phyloP scores from a whole-genome alignment of 441 rosid genomes.

The Francoa sonchifolia region DNA sequence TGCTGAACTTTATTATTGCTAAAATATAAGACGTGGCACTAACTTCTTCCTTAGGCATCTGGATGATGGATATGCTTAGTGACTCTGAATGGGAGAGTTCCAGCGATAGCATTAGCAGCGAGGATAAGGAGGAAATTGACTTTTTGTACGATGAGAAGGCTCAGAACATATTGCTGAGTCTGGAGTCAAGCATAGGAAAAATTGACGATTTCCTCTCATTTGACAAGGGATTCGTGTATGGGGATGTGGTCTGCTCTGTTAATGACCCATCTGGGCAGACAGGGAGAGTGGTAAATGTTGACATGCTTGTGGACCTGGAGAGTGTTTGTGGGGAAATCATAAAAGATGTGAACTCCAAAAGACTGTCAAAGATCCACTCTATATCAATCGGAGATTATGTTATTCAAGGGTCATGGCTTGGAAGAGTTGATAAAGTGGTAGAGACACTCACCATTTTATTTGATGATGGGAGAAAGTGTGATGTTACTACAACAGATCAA shows the following conservation, averaged over 20 bases:
- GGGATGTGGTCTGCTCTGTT: constrained; percentile 62
- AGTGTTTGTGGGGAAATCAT: constrained; percentile 36
- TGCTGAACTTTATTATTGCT: not conserved
- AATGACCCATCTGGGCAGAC: constrained; percentile 63
- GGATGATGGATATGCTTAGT: constrained; percentile 47
- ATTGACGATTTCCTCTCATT: constrained; percentile 80
- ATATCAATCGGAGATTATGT: constrained; percentile 71
- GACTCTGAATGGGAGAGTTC: constrained; percentile 84
- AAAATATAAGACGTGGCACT: no score
- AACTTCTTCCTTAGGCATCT: constrained; percentile 19
- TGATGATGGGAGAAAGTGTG: constrained; percentile 65
- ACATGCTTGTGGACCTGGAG: constrained; percentile 59
- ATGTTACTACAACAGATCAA: constrained; percentile 43
- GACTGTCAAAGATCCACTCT: constrained; percentile 42
- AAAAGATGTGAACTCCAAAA: constrained; percentile 51
- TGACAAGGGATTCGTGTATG: constrained; percentile 55
- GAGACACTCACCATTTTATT: constrained; percentile 49
- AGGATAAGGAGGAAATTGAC: constrained; percentile 51
- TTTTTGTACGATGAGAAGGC: constrained; percentile 49
- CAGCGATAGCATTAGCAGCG: constrained; percentile 75
- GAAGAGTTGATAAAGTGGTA: constrained; percentile 51
- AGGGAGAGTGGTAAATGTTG: constrained; percentile 52
- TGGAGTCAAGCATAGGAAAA: constrained; percentile 73
- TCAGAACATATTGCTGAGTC: constrained; percentile 52
- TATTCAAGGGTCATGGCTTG: constrained; percentile 69